Base-by-base conservation (phyloP, 2,329 filamentous ascomycete species). In the Xylariaceae sp. region DNA sequence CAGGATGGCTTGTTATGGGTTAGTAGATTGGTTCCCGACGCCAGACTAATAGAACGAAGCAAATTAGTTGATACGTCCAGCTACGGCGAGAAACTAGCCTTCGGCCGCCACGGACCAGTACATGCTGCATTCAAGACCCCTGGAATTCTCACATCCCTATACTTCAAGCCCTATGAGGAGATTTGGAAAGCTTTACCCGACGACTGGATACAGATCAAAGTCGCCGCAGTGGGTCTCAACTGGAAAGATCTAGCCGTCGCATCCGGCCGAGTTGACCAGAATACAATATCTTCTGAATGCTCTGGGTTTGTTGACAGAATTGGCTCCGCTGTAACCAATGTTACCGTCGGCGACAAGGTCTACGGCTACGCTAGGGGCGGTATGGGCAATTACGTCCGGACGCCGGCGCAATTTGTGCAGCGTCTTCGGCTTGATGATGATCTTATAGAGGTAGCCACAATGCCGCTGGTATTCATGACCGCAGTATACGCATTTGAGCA, bases 401-500 rank as follows among this genome's bases (percentile, higher is more conserved):
- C 64, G 1, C 64, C 61, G 2, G 61, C 59, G 11, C 33, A 36
- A 2, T 54, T 62, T 21, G 61, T 60, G 2, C 56, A 57, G 6
- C 65, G 61, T 39, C 50, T 66, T n/a, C 41, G 39, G 21, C 49
- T 59, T 3, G 21, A 10, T 0, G 60, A 63, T 21, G 45, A 65
- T 21, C 13, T 60, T 3, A 37, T 55, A 3, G 39, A 57, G 8
- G 52, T 61, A 9, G 64, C 63, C 4, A 59, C 62, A 2, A 60
- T 70, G 45, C 67, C 64, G 1, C 24, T 67, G 4, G 63, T 60
- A 0, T 67, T 60, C 21, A 55, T 56, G 35, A 66, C 69, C 0
- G 67, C 68, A 1, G 27, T 68, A 9, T 66, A 70, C 39, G 63
- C 58, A 3, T 55, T 72, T 6, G 56, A 65, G 4, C 44, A 68